Evolutionary conservation across 495 filamentous ascomycete genomes (phyloP).

Genomic region (Hypoxylon fragiforme): DNA sequence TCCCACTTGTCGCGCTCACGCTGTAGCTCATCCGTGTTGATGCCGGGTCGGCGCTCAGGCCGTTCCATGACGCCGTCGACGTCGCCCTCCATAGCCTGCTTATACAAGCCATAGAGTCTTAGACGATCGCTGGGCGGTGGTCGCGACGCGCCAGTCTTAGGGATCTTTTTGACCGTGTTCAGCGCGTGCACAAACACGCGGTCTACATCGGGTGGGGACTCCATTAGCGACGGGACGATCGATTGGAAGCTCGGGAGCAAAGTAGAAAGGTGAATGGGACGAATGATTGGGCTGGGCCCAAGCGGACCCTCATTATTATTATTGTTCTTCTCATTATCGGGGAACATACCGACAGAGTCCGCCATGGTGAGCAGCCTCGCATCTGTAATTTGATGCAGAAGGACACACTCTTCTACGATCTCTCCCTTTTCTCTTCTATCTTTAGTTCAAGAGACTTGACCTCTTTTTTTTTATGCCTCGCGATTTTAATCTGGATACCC

Average conservation of each 20-base stretch:
- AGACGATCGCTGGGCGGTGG: constrained; percentile 84
- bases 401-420: constrained; percentile 1
- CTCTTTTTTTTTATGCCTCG: not conserved
- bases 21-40: constrained; percentile 49
- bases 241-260: constrained; percentile 24
- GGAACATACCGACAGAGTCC: constrained; percentile 54
- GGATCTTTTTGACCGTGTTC: constrained; percentile 97
- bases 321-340: not conserved
- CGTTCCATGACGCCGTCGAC: constrained; percentile 90
- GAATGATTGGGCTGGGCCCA: constrained; percentile 5
- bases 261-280: constrained; percentile 16
- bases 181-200: constrained; percentile 98
- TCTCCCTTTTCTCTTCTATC: not conserved
- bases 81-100: constrained; percentile 98
- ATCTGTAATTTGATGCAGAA: constrained; percentile 17
- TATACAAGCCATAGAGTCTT: constrained; percentile 95
- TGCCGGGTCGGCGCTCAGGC: constrained; percentile 55
- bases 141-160: constrained; percentile 84
- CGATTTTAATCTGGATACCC: constrained; percentile 18
- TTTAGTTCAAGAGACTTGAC: no score
- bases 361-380: constrained; percentile 42
- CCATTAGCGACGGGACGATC: constrained; percentile 19
- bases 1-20: constrained; percentile 74
- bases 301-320: constrained; percentile 10
- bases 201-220: constrained; percentile 57